Evolutionary conservation across 495 filamentous ascomycete genomes (phyloP), one percentile per base, ranked within the genome.

Genomic region (Daldinia grandis): DNA sequence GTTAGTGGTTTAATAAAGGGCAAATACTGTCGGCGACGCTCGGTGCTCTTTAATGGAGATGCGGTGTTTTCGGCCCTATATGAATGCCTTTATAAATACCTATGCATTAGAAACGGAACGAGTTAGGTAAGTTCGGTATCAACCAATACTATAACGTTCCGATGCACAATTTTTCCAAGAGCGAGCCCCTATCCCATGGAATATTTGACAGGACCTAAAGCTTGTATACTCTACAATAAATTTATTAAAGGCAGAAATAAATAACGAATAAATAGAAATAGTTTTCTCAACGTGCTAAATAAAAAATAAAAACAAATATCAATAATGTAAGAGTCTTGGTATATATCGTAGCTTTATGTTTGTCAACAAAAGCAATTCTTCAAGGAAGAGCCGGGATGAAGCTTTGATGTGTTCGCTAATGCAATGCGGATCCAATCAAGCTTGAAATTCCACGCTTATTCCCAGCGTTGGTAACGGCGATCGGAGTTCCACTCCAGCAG

Each of bases 401-500:
- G 55, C 55, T 28, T 33, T 54, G 50, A 47, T 55, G 17, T 56
- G 38, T 44, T 54, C 47, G 25, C 50, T 63, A 55, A 55, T 31
- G 42, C 28, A 58, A 65, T 37, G 42, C 19, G 62, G 62, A 42
- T 27, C 57, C 6, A 67, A 27, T 19, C 12, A 62, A 68, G 57
- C 50, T 21, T 68, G 50, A 57, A 59, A 62, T 30, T 30, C 12
- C 49, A 30, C 49, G 49, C 49, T 58, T 58, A 65, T 56, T 65
- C 24, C 47, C 50, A 66, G 28, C 27, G 33, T 51, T 44, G 49
- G 64, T 54, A 30, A 47, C 63, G 59, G 69, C 40, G 64, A 68
- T 68, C 65, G 51, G 50, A 50, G 61, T 61, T 12, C 66, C 66
- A 59, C 62, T 53, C 31, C 58, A 58, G 28, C 33, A 64, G 64